These are phyloP conservation scores for Solanum medicagineum DNA, from an alignment of 257 asterid genomes.

Conservation along the genomic window DNA sequence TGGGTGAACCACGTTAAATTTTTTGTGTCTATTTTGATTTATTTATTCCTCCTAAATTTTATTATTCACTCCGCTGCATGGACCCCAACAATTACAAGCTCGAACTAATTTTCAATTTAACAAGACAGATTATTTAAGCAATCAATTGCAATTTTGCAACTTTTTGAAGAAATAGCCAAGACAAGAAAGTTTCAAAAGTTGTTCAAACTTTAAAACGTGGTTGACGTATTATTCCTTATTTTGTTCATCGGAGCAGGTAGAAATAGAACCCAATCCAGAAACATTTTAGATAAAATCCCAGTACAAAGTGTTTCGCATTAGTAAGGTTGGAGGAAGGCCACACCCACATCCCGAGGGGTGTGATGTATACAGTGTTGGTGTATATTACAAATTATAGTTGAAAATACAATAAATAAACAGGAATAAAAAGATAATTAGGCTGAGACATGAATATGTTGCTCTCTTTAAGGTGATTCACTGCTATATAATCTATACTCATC, in stretches of 20 bases:
- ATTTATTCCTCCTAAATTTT: too few relatives aligned
- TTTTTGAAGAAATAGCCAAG: not conserved
- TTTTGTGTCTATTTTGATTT: too few relatives aligned
- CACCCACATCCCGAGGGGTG: not conserved
- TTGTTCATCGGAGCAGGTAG: conserved; percentile 40
- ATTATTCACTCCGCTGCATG: too few relatives aligned
- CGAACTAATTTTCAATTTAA: not conserved
- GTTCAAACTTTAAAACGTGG: not conserved
- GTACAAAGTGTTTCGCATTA: not conserved
- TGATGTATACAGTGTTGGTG: not conserved
- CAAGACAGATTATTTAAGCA: not conserved
- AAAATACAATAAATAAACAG: too few relatives aligned
- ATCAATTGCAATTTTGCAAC: not conserved
- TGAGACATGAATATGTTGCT: too few relatives aligned
- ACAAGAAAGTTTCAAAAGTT: not conserved
- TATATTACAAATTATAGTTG: too few relatives aligned
- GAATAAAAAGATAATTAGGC: too few relatives aligned
- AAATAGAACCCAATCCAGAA: conserved; percentile 9
- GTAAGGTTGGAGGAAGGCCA: not conserved
- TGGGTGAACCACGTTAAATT: too few relatives aligned
- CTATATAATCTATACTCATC: too few relatives aligned
- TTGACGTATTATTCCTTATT: conserved; percentile 11
- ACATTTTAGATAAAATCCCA: not conserved
- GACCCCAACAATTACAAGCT: not conserved
- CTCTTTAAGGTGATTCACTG: too few relatives aligned